Percentiles rank a stretch among this genome's conserved stretches.
phyloP scores from a whole-genome alignment of 805 yeast species.

The Wickerhamiella occidentalis region DNA sequence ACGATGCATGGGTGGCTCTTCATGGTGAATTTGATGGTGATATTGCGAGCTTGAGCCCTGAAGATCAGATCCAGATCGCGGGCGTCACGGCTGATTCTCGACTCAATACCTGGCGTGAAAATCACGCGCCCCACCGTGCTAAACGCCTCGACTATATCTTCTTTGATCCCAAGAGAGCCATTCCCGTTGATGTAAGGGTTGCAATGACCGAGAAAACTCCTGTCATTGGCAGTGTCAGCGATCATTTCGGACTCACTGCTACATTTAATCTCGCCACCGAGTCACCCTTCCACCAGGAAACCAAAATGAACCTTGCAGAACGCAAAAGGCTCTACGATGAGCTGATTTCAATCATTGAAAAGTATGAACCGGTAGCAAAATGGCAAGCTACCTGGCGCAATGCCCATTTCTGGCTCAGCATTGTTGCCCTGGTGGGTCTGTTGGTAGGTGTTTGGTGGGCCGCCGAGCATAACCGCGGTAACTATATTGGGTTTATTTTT shows the following conservation, averaged over 20 bases:
- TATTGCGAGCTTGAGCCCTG: constrained; percentile 38
- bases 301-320: not conserved
- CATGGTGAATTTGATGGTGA: constrained; percentile 37
- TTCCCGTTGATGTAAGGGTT: constrained; percentile 52
- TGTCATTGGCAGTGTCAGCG: constrained; percentile 67
- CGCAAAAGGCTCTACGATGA: constrained; percentile 33
- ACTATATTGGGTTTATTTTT: constrained; percentile 60
- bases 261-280: constrained; percentile 14
- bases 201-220: constrained; percentile 60
- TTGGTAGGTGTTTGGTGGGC: constrained; percentile 49
- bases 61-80: constrained; percentile 53
- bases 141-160: constrained; percentile 85
- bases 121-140: constrained; percentile 48
- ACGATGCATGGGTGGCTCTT: constrained; percentile 71
- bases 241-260: constrained; percentile 65
- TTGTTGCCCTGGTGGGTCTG: constrained; percentile 41
- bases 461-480: constrained; percentile 33
- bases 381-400: constrained; percentile 57
- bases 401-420: constrained; percentile 47
- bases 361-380: constrained; percentile 41
- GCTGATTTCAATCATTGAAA: constrained; percentile 36
- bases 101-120: constrained; percentile 74
- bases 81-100: constrained; percentile 87
- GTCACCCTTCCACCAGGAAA: not conserved
- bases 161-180: constrained; percentile 44